Percentiles rank a stretch among this genome's conserved stretches.
These are phyloP conservation scores for Moniliophthora roreri DNA, from an alignment of 1,284 basidiomycete genomes.

Conservation along the genomic window DNA sequence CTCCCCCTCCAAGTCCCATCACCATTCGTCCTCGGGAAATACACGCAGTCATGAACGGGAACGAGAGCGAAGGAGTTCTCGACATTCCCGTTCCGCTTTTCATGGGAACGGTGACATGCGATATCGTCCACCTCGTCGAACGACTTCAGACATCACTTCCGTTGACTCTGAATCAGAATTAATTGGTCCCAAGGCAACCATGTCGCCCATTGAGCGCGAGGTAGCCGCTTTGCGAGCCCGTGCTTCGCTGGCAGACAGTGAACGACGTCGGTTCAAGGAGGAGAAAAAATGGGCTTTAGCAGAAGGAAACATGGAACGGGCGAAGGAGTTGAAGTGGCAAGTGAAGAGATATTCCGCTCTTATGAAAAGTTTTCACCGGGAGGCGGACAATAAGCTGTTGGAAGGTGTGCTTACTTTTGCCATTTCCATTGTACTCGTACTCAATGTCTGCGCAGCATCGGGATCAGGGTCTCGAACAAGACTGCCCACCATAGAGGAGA, in stretches of 20 bases:
- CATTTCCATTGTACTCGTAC: neutral
- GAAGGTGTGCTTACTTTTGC: conserved; percentile 47
- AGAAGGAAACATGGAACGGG: conserved; percentile 70
- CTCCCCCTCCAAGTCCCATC: conserved; percentile 20
- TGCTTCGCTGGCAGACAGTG: conserved; percentile 77
- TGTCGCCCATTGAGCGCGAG: conserved; percentile 69
- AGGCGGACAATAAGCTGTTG: conserved; percentile 71
- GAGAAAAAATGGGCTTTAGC: conserved; percentile 82
- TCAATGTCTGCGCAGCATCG: neutral
- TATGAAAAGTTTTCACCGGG: conserved; percentile 75
- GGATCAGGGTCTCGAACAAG: conserved; percentile 7
- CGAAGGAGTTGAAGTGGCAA: conserved; percentile 77
- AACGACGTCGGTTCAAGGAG: conserved; percentile 77
- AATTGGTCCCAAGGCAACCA: conserved; percentile 53
- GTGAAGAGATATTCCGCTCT: conserved; percentile 75
- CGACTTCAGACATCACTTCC: conserved; percentile 51
- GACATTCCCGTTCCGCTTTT: conserved; percentile 8
- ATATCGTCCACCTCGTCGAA: conserved; percentile 11
- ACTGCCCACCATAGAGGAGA: conserved; percentile 16
- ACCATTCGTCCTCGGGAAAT: conserved; percentile 5
- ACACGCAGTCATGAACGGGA: conserved; percentile 9
- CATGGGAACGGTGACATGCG: conserved; percentile 26
- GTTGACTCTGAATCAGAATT: conserved; percentile 61
- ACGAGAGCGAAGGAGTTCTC: neutral
- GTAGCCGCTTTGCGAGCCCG: conserved; percentile 69